phyloP scores from a whole-genome alignment of 2,329 filamentous ascomycete genomes.

The Cordyceps cateniannulata region DNA sequence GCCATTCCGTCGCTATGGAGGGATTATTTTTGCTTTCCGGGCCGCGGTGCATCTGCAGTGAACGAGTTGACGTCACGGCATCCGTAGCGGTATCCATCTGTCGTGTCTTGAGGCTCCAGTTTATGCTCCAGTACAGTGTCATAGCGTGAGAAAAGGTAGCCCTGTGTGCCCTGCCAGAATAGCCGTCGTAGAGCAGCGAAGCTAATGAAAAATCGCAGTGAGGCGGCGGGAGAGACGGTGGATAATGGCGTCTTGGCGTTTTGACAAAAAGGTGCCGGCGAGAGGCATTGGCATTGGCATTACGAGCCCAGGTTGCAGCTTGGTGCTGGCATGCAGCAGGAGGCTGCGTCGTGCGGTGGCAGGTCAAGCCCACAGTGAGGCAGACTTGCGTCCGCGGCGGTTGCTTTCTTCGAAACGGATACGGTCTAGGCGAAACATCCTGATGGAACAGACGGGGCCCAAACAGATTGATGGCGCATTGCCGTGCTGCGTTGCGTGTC shows the following conservation, averaged over 20 bases:
- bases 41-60: neutral
- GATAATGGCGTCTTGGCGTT: slow-evolving; percentile 9
- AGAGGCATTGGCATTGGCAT: neutral
- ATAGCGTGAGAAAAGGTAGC: slow-evolving; percentile 11
- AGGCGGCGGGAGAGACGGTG: neutral
- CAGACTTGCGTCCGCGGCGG: neutral
- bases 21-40: neutral
- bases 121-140: slow-evolving; percentile 1
- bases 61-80: slow-evolving; percentile 10
- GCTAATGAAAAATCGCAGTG: neutral
- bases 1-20: neutral
- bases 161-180: neutral
- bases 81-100: slow-evolving; percentile 7
- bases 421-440: neutral
- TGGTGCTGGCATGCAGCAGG: neutral
- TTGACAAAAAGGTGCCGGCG: neutral
- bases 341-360: neutral
- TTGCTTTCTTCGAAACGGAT: neutral
- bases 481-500: neutral
- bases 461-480: neutral
- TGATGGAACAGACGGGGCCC: slow-evolving; percentile 7
- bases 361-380: neutral
- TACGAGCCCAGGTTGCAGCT: neutral
- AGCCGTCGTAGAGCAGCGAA: neutral
- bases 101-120: slow-evolving; percentile 11